Conservation (phyloP, 768 basidiomycete genomes). For the Neoboletus magnificus region DNA sequence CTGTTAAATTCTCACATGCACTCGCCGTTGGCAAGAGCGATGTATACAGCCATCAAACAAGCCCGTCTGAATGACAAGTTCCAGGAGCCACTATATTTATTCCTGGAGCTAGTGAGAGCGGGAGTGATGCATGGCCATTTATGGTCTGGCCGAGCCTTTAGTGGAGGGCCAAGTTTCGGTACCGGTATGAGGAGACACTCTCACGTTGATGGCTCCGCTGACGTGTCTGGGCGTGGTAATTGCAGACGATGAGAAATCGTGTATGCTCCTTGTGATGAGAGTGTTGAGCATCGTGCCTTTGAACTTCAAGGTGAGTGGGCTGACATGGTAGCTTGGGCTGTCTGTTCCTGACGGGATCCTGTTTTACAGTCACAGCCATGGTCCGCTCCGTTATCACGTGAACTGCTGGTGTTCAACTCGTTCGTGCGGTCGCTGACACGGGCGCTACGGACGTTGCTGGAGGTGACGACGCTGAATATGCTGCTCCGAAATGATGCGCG, state of each 20-base stretch:
- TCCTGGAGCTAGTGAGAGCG: conserved; percentile 93
- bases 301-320: conserved; percentile 75
- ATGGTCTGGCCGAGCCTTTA: conserved; percentile 85
- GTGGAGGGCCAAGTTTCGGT: conserved; percentile 94
- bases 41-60: conserved; percentile 75
- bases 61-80: conserved; percentile 95
- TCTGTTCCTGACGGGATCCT: conserved; percentile 12
- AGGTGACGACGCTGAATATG: conserved; percentile 91
- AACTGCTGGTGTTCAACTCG: conserved; percentile 96
- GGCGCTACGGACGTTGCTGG: conserved; percentile 84
- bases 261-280: conserved; percentile 95
- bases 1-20: conserved; percentile 85
- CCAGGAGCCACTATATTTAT: conserved; percentile 93
- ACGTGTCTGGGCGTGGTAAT: conserved; percentile 16
- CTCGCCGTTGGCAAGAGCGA: conserved; percentile 86
- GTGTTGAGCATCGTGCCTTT: conserved; percentile 93
- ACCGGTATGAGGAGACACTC: conserved; percentile 53
- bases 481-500: conserved; percentile 86
- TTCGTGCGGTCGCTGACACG: conserved; percentile 91
- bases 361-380: conserved; percentile 72
- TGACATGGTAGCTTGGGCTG: no score
- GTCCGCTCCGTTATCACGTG: conserved; percentile 95
- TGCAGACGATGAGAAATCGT: conserved; percentile 88
- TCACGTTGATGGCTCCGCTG: conserved; percentile 28
- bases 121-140: conserved; percentile 94